A percentile compares a stretch with the other conserved stretches of the same genome.
These are phyloP conservation scores for Anisogramma anomala DNA, from an alignment of 2,329 filamentous ascomycete species.

Conservation along the genomic window DNA sequence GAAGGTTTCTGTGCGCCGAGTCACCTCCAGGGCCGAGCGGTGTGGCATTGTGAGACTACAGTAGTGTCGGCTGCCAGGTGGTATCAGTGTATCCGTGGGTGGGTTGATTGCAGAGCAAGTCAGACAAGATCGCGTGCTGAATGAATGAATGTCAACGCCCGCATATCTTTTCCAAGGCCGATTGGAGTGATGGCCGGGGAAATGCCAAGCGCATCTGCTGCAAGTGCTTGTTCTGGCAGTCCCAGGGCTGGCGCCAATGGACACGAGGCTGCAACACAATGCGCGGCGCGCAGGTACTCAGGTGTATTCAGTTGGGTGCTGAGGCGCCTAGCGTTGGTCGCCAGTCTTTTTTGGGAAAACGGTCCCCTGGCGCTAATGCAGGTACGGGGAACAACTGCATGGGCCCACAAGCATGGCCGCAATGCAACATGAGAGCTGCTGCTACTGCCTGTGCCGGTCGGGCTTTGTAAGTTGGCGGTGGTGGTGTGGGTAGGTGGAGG, in stretches of 20 bases:
- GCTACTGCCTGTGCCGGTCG: too few species aligned
- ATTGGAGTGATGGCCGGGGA: neutral
- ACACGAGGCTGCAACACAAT: neutral
- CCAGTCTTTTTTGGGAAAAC: slow-evolving; percentile 15
- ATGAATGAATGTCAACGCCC: neutral
- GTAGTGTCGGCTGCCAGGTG: neutral
- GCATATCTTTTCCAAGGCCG: neutral
- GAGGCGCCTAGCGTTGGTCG: slow-evolving; percentile 11
- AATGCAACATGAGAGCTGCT: neutral
- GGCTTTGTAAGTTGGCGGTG: too few species aligned
- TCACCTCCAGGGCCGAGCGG: too few species aligned
- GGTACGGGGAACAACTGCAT: slow-evolving; percentile 12
- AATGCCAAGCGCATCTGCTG: neutral
- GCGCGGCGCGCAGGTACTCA: neutral
- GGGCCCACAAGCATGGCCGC: slow-evolving; percentile 1
- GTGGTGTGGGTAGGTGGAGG: neutral
- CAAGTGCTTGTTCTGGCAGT: neutral
- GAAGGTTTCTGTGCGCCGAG: too few species aligned
- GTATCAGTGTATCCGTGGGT: neutral
- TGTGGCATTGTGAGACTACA: neutral
- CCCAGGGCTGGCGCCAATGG: slow-evolving; percentile 5
- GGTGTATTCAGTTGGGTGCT: neutral
- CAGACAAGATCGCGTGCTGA: neutral
- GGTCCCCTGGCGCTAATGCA: slow-evolving; percentile 16
- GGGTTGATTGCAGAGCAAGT: neutral